Evolutionary conservation across 306 rosid species (phyloP).

Genomic region (Malus orientalis): DNA sequence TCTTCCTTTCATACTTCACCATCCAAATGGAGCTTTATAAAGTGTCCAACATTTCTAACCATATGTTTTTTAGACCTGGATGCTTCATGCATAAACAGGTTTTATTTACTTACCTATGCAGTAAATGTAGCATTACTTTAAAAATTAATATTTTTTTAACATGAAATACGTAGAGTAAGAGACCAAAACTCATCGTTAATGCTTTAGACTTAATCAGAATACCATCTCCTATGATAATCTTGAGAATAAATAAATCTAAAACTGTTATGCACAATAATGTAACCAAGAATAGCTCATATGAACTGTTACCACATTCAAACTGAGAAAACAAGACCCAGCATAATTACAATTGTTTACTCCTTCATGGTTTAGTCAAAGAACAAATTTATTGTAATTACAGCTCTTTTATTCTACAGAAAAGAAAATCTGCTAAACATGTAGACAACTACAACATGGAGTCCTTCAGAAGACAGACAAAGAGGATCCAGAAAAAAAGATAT

Average conservation of each 20-base stretch:
- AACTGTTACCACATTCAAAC: neutral
- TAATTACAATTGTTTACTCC: neutral
- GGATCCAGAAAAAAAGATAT: conserved; percentile 15
- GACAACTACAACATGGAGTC: conserved; percentile 17
- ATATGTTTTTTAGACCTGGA: too few relatives aligned
- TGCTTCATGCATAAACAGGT: too few relatives aligned
- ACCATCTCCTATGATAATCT: too few relatives aligned
- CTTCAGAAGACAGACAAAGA: conserved; percentile 14
- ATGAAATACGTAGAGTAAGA: too few relatives aligned
- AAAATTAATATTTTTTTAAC: too few relatives aligned
- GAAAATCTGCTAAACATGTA: neutral
- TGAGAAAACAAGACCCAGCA: neutral
- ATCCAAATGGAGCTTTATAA: too few relatives aligned
- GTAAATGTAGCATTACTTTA: neutral
- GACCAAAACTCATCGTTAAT: too few relatives aligned
- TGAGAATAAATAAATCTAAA: too few relatives aligned
- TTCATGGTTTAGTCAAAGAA: neutral
- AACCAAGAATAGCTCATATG: neutral
- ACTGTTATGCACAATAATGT: neutral
- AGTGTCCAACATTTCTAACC: too few relatives aligned
- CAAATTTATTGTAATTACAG: neutral
- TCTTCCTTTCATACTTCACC: too few relatives aligned
- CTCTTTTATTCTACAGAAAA: neutral
- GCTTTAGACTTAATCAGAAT: too few relatives aligned
- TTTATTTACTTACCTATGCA: too few relatives aligned